Base-by-base conservation (phyloP, 2,329 filamentous ascomycete species). In the Aphanocladium album region DNA sequence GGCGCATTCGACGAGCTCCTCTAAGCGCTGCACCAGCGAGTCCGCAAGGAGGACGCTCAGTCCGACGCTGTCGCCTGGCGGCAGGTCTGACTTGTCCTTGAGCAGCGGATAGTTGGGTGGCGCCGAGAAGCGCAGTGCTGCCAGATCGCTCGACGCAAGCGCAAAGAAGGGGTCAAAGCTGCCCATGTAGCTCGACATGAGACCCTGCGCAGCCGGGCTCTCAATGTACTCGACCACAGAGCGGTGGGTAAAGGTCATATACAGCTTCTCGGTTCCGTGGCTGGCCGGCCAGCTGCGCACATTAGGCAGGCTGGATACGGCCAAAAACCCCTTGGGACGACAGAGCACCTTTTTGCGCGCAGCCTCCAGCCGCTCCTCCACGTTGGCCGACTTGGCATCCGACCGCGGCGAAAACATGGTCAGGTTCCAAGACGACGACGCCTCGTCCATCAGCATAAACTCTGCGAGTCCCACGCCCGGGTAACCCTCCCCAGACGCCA, bases 161-260 rank as follows among this genome's bases (percentile, higher is more conserved):
- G 56, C 56, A 2, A 51, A 45, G n/a, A 59, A 52, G 1, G 56
- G 46, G 43, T 52, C 23, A n/a, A 59, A 59, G n/a, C n/a, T 23
- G 5, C 16, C 25, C 8, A 52, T 5, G 25, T 59, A 59, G 4
- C 3, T 9, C 4, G 33, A 33, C 56, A 59, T 59, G 21, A 8
- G 2, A 17, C 23, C 47, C 16, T n/a, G 2, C 4, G 46, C 55
- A 14, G 21, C 1, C 3, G 21, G 19, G n/a, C 21, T 21, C 5
- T 45, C 25, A 1, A 59, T 33, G 11, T 51, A 59, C 56, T 59
- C 56, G 17, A 59, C 56, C 16, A 59, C 37, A n/a, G 56, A 59
- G 2, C 56, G 46, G 17, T 59, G 56, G 16, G 56, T 59, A 23
- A 59, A 27, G 5, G 56, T 33, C 5, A 51, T 33, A 33, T 59